These are phyloP conservation scores for Cyclostephanos tholiformis DNA, from an alignment of 108 stramenopile species.

Conservation along the genomic window DNA sequence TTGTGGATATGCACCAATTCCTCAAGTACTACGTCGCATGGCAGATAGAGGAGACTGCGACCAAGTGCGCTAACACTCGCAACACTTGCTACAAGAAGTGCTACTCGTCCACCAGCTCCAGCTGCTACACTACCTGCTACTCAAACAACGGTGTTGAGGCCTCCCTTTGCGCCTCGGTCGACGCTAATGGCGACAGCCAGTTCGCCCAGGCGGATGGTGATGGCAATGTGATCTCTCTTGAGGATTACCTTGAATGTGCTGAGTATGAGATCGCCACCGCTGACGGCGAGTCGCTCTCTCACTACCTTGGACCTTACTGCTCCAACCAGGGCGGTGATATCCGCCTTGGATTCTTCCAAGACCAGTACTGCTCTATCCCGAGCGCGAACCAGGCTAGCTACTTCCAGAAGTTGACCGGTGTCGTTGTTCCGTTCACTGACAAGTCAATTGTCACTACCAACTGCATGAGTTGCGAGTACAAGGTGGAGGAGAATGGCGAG, in stretches of 20 bases:
- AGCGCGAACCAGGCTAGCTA: slow-evolving; percentile 52
- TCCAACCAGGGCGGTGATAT: slow-evolving; percentile 82
- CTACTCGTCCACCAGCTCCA: slow-evolving; percentile 38
- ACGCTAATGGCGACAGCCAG: slow-evolving; percentile 35
- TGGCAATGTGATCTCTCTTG: slow-evolving; percentile 19
- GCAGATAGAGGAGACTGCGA: slow-evolving; percentile 54
- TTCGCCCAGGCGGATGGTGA: slow-evolving; percentile 13
- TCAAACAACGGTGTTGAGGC: slow-evolving; percentile 39
- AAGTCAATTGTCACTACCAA: slow-evolving; percentile 56
- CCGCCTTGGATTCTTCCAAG: slow-evolving; percentile 78
- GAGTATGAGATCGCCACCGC: slow-evolving; percentile 31
- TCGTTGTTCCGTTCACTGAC: slow-evolving; percentile 66
- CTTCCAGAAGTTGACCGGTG: slow-evolving; percentile 40
- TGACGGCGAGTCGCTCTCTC: slow-evolving; percentile 44
- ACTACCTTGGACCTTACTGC: slow-evolving; percentile 89
- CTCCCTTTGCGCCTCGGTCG: slow-evolving; percentile 26
- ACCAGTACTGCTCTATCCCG: slow-evolving; percentile 73
- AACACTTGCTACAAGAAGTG: slow-evolving; percentile 53
- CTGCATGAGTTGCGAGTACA: slow-evolving; percentile 54
- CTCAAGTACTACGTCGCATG: slow-evolving; percentile 48
- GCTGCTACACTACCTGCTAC: slow-evolving; percentile 52
- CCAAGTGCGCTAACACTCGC: slow-evolving; percentile 49
- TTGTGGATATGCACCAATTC: slow-evolving; percentile 83
- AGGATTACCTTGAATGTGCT: slow-evolving; percentile 43
- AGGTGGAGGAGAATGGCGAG: slow-evolving; percentile 26